Evolutionary conservation across 2,329 filamentous ascomycete genomes (phyloP).

Genomic region (Colletotrichum gloeosporioides): DNA sequence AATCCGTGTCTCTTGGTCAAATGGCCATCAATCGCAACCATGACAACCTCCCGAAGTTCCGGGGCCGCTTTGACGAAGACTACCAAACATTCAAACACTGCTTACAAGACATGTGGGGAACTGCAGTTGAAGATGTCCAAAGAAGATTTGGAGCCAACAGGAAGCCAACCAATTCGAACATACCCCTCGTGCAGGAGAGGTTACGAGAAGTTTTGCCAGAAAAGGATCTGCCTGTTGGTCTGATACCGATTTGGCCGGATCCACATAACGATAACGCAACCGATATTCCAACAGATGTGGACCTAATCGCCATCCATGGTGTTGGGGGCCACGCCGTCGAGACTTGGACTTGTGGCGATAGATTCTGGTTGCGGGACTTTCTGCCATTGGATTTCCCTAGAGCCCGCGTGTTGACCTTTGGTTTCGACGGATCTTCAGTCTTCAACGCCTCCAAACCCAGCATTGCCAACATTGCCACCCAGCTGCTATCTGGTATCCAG

Average conservation of each 20-base stretch:
- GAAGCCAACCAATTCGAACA: too few relatives aligned
- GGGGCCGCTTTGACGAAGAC: too few relatives aligned
- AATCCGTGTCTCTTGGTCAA: too few relatives aligned
- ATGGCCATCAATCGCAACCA: too few relatives aligned
- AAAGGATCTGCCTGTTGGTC: rapidly evolving
- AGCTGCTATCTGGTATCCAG: neutral
- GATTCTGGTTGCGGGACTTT: neutral
- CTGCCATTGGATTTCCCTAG: rapidly evolving
- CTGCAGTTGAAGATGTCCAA: too few relatives aligned
- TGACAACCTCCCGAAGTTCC: too few relatives aligned
- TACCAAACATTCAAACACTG: too few relatives aligned
- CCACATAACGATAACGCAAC: rapidly evolving
- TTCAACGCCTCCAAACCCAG: neutral
- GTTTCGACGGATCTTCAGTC: rapidly evolving
- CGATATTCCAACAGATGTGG: rapidly evolving
- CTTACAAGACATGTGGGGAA: too few relatives aligned
- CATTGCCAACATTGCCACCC: rapidly evolving
- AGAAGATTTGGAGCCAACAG: too few relatives aligned
- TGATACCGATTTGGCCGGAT: neutral
- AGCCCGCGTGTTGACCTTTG: neutral
- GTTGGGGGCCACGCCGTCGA: rapidly evolving
- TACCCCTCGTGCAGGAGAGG: neutral
- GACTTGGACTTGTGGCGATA: neutral
- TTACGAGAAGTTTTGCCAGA: rapidly evolving
- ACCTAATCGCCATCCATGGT: neutral